Percentiles rank a stretch among this genome's conserved stretches.
Conservation (phyloP, 2,329 filamentous ascomycete species). For the Furcasterigmium sp. region DNA sequence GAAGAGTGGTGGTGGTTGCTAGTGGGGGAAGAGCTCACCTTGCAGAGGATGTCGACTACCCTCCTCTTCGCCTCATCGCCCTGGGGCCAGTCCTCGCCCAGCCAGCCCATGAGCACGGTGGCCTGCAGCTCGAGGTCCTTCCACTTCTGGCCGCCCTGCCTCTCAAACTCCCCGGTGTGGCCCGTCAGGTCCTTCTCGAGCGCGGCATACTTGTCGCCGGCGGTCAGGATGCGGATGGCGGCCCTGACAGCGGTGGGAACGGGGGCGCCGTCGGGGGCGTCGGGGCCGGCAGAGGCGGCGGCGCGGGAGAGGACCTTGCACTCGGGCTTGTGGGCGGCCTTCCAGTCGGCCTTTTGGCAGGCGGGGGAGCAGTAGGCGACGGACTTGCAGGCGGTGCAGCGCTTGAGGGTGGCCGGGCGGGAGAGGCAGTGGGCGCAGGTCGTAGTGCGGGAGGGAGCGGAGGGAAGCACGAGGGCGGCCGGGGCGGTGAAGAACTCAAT, state of each 20-base stretch:
- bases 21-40: constrained; percentile 30
- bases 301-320: constrained; percentile 31
- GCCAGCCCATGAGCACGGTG: constrained; percentile 22
- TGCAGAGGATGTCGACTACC: constrained; percentile 46
- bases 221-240: constrained; percentile 44
- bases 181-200: constrained; percentile 35
- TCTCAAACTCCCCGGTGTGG: constrained; percentile 35
- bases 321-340: constrained; percentile 45
- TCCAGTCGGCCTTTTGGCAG: constrained; percentile 54
- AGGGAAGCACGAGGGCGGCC: constrained; percentile 38
- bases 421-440: constrained; percentile 46
- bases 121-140: constrained; percentile 43
- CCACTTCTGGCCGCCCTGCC: constrained; percentile 29
- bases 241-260: constrained; percentile 52
- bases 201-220: constrained; percentile 22
- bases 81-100: constrained; percentile 34
- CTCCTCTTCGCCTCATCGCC: constrained; percentile 27
- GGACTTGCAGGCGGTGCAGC: constrained; percentile 48
- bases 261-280: constrained; percentile 16
- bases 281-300: constrained; percentile 8
- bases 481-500: constrained; percentile 40
- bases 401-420: constrained; percentile 16
- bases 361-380: constrained; percentile 47
- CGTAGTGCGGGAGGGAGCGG: constrained; percentile 34
- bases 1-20: too few relatives aligned